Percentiles rank a stretch among this genome's conserved stretches.
These are phyloP conservation scores for Sarocladiaceae sp. DNA, from an alignment of 2,329 filamentous ascomycete species.

Conservation along the genomic window DNA sequence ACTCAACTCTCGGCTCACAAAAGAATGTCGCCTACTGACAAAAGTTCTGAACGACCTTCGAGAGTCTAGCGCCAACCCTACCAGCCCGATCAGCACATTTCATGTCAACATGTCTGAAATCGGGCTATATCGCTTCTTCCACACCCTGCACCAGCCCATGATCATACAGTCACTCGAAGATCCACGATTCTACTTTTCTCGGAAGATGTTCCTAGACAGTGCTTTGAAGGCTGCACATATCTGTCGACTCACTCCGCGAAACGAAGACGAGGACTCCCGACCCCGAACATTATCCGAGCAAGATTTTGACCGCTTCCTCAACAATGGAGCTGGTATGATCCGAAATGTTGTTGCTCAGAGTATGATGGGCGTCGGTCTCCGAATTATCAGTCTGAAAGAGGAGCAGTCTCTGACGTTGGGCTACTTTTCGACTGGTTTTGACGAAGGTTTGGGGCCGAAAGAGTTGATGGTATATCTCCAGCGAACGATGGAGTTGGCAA, in stretches of 20 bases:
- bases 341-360: slow-evolving; percentile 35
- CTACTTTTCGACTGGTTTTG: slow-evolving; percentile 23
- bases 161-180: slow-evolving; percentile 38
- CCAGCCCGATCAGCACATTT: slow-evolving; percentile 27
- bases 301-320: slow-evolving; percentile 33
- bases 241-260: slow-evolving; percentile 19
- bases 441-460: slow-evolving; percentile 8
- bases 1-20: slow-evolving; percentile 40
- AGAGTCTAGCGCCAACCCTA: neutral
- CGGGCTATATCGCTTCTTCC: slow-evolving; percentile 41
- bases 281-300: slow-evolving; percentile 1
- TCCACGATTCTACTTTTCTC: slow-evolving; percentile 48
- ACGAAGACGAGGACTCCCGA: slow-evolving; percentile 17
- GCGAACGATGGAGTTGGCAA: slow-evolving; percentile 24
- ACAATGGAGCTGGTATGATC: slow-evolving; percentile 38
- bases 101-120: slow-evolving; percentile 39
- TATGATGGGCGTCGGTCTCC: slow-evolving; percentile 31
- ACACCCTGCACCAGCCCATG: slow-evolving; percentile 51
- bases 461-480: slow-evolving; percentile 28
- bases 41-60: slow-evolving; percentile 29
- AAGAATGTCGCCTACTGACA: slow-evolving; percentile 29
- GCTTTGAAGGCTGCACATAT: slow-evolving; percentile 31
- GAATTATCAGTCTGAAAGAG: slow-evolving; percentile 33
- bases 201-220: slow-evolving; percentile 44
- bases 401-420: slow-evolving; percentile 31